These are phyloP conservation scores for Recurvomyces mirabilis DNA, from an alignment of 495 filamentous ascomycete genomes.

Conservation along the genomic window DNA sequence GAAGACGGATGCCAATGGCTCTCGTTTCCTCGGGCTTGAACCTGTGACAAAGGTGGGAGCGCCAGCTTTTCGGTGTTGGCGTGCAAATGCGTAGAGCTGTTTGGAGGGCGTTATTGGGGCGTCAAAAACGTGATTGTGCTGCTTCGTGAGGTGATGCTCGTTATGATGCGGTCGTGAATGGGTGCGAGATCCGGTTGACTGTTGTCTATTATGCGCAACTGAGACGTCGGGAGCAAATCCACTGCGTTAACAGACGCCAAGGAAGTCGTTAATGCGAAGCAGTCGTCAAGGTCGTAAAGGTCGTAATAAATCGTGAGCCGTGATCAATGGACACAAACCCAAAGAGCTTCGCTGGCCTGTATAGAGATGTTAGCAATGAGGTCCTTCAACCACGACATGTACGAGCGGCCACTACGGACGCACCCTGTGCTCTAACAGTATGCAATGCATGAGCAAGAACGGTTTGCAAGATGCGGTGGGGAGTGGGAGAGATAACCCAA, in stretches of 20 bases:
- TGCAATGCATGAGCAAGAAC: constrained; percentile 20
- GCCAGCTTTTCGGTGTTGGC: constrained; percentile 93
- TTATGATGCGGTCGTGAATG: neutral
- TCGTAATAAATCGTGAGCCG: constrained; percentile 21
- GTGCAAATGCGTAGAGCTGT: neutral
- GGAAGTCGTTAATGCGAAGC: constrained; percentile 17
- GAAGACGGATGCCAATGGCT: constrained; percentile 65
- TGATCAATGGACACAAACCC: constrained; percentile 11
- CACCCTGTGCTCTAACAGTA: constrained; percentile 17
- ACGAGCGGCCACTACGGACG: constrained; percentile 16
- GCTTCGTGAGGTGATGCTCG: neutral
- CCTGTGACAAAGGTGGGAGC: constrained; percentile 85
- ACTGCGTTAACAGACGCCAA: constrained; percentile 7
- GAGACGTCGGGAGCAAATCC: constrained; percentile 5
- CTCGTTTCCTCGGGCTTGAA: constrained; percentile 83
- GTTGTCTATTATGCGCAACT: neutral
- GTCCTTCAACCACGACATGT: neutral
- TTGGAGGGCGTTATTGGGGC: neutral
- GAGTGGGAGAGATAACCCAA: constrained; percentile 5
- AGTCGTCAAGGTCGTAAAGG: constrained; percentile 17
- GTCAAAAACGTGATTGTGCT: neutral
- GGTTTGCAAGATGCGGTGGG: constrained; percentile 12
- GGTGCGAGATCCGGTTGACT: no score
- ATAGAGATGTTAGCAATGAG: neutral
- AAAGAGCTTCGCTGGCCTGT: constrained; percentile 7